These are phyloP conservation scores for Globisporangium canariense DNA, from an alignment of 352 stramenopile genomes.

Conservation along the genomic window DNA sequence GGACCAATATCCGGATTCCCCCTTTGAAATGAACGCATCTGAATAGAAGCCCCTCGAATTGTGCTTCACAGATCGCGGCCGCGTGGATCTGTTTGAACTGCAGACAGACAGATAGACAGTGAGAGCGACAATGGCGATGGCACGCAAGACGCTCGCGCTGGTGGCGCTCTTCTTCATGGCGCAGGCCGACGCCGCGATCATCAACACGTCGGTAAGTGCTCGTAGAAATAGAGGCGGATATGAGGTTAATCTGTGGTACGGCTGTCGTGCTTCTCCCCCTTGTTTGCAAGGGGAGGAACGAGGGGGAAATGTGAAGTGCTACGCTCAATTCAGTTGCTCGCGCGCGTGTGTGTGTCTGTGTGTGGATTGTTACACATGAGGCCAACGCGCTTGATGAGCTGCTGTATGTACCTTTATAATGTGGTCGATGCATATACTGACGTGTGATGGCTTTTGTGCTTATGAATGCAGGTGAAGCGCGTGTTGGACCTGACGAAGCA, in stretches of 20 bases:
- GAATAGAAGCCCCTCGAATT: slow-evolving; percentile 7
- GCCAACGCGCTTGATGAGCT: background rate
- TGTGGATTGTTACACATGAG: background rate
- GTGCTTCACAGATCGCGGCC: slow-evolving; percentile 14
- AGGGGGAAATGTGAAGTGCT: background rate
- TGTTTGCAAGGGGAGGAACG: background rate
- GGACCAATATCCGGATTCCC: slow-evolving; percentile 12
- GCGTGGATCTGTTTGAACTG: slow-evolving; percentile 18
- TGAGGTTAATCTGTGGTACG: no score
- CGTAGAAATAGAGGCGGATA: background rate
- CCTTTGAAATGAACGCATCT: background rate
- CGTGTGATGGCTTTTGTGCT: background rate
- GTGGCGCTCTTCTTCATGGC: slow-evolving; percentile 25
- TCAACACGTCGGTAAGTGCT: slow-evolving; percentile 66
- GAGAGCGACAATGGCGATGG: slow-evolving; percentile 19
- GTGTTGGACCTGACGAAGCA: slow-evolving; percentile 78
- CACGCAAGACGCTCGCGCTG: slow-evolving; percentile 25
- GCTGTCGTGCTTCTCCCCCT: slow-evolving; percentile 7
- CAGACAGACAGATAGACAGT: background rate
- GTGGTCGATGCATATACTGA: background rate
- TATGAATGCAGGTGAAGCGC: slow-evolving; percentile 54
- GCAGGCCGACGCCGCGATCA: slow-evolving; percentile 37
- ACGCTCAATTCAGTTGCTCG: background rate
- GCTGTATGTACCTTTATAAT: background rate
- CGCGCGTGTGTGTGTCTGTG: background rate